Base-by-base conservation (phyloP, 78 protist genomes). In the Mantamonas sphyraenae region DNA sequence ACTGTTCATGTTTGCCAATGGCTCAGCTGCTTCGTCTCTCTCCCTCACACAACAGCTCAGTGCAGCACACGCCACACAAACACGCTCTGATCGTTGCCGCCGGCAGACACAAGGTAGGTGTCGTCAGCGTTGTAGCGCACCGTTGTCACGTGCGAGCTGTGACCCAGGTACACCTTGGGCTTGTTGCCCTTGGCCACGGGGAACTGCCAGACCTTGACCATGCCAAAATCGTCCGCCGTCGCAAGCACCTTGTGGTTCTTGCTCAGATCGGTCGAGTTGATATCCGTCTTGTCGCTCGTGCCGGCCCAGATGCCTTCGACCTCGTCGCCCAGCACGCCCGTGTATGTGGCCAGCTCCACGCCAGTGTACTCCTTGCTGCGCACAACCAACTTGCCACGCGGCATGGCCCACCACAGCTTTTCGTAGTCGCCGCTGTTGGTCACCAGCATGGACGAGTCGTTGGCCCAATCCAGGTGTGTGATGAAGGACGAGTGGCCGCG, bases 151-250 rank as follows among this genome's bases (percentile, higher is more conserved):
- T 62, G 68, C 20, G 68, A 47, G 12, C 55, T 39, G 14, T 62
- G 68, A 1, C 68, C 68, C 35, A 20, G 16, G 56, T 42, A 3
- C 38, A 59, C 64, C 28, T 26, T 40, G 68, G 37, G 40, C 51
- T 62, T 62, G 20, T 62, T 62, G 68, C 19, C 19, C 55, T 40
- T 37, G 30, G 53, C 51, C 35, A n/a, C 68, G 47, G 89, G 89
- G 37, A 22, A 77, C 22, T 58, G 40, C 60, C 70, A 70, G 28
- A 83, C 59, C 37, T 58, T 64, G 37, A 83, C 75, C 4, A 47
- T 1, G 0, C 89, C 81, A 26, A 10, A 45, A 53, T 74, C 78
- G 33, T 77, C 89, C 14, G 65, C 81, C 8, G 89, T 70, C 16
- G 81, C 81, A 2, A 83, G 43, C 37, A 76, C 28, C 31, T 24